Conservation (phyloP, 2,329 filamentous ascomycete species). For the Neofusicoccum sp. region DNA sequence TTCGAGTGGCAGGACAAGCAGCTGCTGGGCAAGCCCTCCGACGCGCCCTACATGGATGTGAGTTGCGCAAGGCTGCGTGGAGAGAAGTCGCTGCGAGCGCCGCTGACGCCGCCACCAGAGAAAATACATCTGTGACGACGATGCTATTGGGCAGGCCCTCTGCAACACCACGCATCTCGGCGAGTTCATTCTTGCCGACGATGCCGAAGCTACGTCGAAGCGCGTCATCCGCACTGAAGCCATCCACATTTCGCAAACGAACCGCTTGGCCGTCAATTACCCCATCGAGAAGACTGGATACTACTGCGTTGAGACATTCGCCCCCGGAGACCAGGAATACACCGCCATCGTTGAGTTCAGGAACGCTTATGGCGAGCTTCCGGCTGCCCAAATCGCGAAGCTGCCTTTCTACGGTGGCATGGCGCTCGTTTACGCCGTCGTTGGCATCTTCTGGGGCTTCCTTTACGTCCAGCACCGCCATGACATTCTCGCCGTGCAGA, state of each 20-base stretch:
- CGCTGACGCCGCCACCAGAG: constrained; percentile 42
- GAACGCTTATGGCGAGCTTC: constrained; percentile 94
- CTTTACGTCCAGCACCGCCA: constrained; percentile 91
- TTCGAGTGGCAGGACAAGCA: constrained; percentile 91
- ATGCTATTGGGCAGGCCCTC: constrained; percentile 64
- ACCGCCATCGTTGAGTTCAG: constrained; percentile 83
- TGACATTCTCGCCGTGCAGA: constrained; percentile 95
- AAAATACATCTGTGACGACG: constrained; percentile 73
- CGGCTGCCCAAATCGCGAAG: constrained; percentile 93
- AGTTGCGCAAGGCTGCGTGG: constrained; percentile 29
- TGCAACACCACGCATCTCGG: constrained; percentile 79
- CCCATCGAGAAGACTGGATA: constrained; percentile 87
- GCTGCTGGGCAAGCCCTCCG: constrained; percentile 66
- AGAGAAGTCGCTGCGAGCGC: constrained; percentile 21
- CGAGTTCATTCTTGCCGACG: constrained; percentile 75
- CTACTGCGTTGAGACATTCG: constrained; percentile 84
- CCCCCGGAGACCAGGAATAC: constrained; percentile 67
- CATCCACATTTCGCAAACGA: constrained; percentile 67
- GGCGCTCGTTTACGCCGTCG: constrained; percentile 87
- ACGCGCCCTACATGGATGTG: constrained; percentile 30
- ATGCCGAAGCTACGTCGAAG: constrained; percentile 69
- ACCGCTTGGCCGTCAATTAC: constrained; percentile 74
- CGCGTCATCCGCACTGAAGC: constrained; percentile 76
- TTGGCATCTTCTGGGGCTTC: constrained; percentile 87
- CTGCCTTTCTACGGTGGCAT: constrained; percentile 95